Conservation (phyloP, 495 filamentous ascomycete species). For the Annulohypoxylon nitens region DNA sequence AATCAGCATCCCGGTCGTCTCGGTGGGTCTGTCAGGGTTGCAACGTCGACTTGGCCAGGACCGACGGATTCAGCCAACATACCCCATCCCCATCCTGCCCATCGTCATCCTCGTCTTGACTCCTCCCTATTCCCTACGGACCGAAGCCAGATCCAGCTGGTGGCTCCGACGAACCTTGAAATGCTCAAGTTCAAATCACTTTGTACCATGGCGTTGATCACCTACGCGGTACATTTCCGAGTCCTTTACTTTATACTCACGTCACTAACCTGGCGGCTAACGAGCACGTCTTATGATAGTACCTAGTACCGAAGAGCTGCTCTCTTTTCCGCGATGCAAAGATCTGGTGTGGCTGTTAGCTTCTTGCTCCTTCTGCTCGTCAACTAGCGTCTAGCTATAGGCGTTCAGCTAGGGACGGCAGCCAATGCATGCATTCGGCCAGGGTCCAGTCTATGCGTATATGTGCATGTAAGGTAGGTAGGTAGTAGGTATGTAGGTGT, state of each 20-base stretch:
- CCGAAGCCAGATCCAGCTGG: constrained; percentile 49
- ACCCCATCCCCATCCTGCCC: constrained; percentile 44
- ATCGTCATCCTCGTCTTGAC: constrained; percentile 47
- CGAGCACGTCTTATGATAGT: constrained; percentile 1
- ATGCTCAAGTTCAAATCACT: constrained; percentile 28
- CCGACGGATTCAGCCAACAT: constrained; percentile 50
- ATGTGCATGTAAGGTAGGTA: constrained; percentile 38
- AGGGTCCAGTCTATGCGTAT: constrained; percentile 53
- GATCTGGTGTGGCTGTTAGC: constrained; percentile 21
- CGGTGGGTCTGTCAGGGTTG: constrained; percentile 47
- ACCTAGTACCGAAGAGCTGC: constrained; percentile 12
- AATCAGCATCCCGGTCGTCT: constrained; percentile 45
- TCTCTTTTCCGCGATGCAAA: constrained; percentile 14
- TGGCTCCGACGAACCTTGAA: constrained; percentile 44
- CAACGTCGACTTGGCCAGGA: constrained; percentile 46
- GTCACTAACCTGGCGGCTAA: constrained; percentile 12
- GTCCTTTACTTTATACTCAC: constrained; percentile 16
- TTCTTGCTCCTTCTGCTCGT: constrained; percentile 48
- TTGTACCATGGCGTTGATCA: constrained; percentile 26
- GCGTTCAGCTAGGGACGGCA: constrained; percentile 55
- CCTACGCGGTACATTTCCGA: constrained; percentile 1
- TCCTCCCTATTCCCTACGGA: constrained; percentile 45
- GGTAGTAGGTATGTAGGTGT: constrained; percentile 5
- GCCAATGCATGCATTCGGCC: constrained; percentile 61
- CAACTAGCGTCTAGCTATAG: constrained; percentile 45